These are phyloP conservation scores for Wickerhamomyces sp. DNA, from an alignment of 1,139 yeast genomes.

Conservation along the genomic window DNA sequence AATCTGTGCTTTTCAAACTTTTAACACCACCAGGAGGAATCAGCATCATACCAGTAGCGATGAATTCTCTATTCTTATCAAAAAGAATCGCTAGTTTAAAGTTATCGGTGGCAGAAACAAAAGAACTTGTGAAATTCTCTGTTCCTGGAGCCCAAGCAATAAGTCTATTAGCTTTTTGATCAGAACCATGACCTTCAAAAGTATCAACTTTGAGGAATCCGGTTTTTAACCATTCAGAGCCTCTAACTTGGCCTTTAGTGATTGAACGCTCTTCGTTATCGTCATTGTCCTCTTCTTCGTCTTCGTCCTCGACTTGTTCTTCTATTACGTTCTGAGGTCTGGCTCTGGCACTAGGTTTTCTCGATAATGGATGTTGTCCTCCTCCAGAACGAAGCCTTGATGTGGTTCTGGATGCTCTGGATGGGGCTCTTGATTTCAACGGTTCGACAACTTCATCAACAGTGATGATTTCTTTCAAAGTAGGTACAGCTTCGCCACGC, in stretches of 20 bases:
- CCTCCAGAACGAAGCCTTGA: conserved; percentile 13
- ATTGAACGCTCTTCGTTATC: conserved; percentile 16
- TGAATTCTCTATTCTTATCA: conserved; percentile 57
- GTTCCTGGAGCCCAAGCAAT: conserved; percentile 73
- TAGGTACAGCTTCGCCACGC: conserved; percentile 48
- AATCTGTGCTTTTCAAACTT: conserved; percentile 57
- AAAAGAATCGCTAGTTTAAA: conserved; percentile 65
- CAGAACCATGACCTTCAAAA: conserved; percentile 48
- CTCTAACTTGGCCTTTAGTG: conserved; percentile 35
- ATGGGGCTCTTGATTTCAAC: conserved; percentile 7
- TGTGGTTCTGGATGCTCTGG: conserved; percentile 11
- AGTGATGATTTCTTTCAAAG: conserved; percentile 55
- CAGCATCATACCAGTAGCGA: conserved; percentile 75
- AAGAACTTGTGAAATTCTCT: conserved; percentile 40
- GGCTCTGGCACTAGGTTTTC: conserved; percentile 1
- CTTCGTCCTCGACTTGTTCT: conserved; percentile 25
- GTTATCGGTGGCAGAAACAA: conserved; percentile 47
- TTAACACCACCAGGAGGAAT: conserved; percentile 65
- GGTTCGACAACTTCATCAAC: conserved; percentile 31
- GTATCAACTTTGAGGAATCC: conserved; percentile 49
- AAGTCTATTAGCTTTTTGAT: conserved; percentile 38
- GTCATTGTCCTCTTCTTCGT: conserved; percentile 25
- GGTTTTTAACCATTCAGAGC: conserved; percentile 52
- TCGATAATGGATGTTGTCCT: conserved; percentile 9
- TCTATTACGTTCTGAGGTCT: conserved; percentile 8